phyloP scores from a whole-genome alignment of 257 asterid genomes.

The Solanum ossicruentum region DNA sequence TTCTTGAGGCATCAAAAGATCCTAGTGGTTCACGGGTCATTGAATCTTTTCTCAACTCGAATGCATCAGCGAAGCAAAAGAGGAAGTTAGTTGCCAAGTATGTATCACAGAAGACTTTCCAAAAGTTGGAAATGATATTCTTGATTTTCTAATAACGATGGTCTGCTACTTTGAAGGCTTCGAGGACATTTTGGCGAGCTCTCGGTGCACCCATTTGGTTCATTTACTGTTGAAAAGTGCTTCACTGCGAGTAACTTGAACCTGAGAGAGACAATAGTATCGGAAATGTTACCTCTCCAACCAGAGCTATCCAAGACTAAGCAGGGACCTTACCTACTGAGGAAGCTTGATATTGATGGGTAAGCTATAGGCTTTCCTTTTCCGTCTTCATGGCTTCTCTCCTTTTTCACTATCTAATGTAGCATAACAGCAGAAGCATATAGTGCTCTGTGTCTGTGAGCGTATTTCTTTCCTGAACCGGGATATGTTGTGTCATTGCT shows the following conservation, averaged over 20 bases:
- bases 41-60: conserved; percentile 78
- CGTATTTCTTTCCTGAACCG: neutral
- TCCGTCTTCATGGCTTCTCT: neutral
- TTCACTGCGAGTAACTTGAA: conserved; percentile 53
- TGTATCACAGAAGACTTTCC: conserved; percentile 10
- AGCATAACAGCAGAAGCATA: neutral
- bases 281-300: conserved; percentile 56
- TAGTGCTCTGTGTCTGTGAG: neutral
- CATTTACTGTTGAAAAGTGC: conserved; percentile 82
- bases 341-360: conserved; percentile 91
- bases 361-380: conserved; percentile 14
- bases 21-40: conserved; percentile 81
- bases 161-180: conserved; percentile 33
- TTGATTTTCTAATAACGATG: neutral
- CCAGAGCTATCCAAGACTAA: conserved; percentile 64
- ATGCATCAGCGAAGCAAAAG: conserved; percentile 60
- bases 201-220: conserved; percentile 62
- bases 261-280: conserved; percentile 71
- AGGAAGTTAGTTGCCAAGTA: conserved; percentile 69
- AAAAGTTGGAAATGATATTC: neutral
- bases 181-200: conserved; percentile 90
- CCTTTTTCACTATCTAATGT: neutral
- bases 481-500: neutral
- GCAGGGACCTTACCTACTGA: conserved; percentile 91
- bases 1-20: conserved; percentile 60